A percentile compares a stretch with the other conserved stretches of the same genome.
Evolutionary conservation across 2,329 filamentous ascomycete species (phyloP).

Genomic region (Triangularia verruculosa): DNA sequence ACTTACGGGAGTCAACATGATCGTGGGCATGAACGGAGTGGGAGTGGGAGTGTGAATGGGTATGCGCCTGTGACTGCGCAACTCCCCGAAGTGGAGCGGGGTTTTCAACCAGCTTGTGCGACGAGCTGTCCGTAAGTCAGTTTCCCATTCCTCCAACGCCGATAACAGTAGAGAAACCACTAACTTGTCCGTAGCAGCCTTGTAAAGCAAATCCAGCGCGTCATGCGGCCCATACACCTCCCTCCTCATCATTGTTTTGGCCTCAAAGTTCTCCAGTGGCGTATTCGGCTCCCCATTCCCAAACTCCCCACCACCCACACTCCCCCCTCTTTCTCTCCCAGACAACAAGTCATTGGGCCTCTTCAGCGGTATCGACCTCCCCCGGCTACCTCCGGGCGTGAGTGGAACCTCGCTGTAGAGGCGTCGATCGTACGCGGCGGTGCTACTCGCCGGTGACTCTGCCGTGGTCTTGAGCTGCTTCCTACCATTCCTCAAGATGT

Average conservation of each 20-base stretch:
- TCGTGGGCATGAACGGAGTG: constrained; percentile 17
- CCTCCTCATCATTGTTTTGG: constrained; percentile 60
- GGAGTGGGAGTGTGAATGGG: constrained; percentile 16
- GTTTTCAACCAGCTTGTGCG: constrained; percentile 24
- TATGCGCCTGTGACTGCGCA: background rate
- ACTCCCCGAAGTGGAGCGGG: constrained; percentile 9
- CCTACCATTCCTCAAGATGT: constrained; percentile 69
- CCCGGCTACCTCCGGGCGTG: constrained; percentile 64
- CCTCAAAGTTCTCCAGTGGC: constrained; percentile 63
- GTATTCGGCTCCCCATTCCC: constrained; percentile 55
- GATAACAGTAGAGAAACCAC: constrained; percentile 16
- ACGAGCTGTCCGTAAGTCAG: constrained; percentile 23
- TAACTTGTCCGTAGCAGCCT: constrained; percentile 67
- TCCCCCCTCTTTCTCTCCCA: constrained; percentile 34
- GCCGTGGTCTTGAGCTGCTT: constrained; percentile 58
- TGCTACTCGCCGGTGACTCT: constrained; percentile 39
- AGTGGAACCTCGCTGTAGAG: constrained; percentile 56
- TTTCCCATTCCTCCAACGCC: constrained; percentile 3
- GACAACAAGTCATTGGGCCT: constrained; percentile 49
- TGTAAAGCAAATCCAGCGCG: constrained; percentile 85
- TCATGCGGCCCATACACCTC: constrained; percentile 91
- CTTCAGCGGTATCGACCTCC: constrained; percentile 62
- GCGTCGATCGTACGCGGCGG: constrained; percentile 39
- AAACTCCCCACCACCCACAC: constrained; percentile 38
- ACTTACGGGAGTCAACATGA: constrained; percentile 19